These are phyloP conservation scores for Colletotrichum sp. DNA, from an alignment of 2,329 filamentous ascomycete genomes.

Conservation along the genomic window DNA sequence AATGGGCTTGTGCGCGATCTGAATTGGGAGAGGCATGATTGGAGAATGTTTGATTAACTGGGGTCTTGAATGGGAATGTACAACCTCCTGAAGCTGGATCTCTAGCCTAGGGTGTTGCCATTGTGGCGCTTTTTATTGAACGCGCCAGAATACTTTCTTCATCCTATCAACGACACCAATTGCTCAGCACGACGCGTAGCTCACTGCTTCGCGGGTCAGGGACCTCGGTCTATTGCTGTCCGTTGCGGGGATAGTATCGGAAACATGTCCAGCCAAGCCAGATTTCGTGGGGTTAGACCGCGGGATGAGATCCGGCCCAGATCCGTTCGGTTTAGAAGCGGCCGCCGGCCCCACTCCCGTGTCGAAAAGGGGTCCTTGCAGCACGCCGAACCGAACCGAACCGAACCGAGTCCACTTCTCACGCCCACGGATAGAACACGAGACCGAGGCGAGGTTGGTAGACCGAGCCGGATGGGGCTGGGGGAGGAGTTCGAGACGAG, in stretches of 20 bases:
- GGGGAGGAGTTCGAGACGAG: background rate
- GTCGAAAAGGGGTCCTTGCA: background rate
- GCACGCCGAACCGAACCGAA: constrained; percentile 10
- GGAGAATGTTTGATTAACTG: background rate
- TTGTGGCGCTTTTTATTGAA: background rate
- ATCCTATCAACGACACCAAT: background rate
- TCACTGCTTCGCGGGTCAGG: background rate
- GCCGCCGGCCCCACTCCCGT: background rate
- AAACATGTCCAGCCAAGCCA: background rate
- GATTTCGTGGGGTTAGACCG: background rate
- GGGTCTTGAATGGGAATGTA: background rate
- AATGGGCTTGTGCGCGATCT: constrained; percentile 19
- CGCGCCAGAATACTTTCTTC: background rate
- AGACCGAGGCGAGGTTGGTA: background rate
- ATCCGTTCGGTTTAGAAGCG: background rate
- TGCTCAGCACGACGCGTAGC: background rate
- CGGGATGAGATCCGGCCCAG: background rate
- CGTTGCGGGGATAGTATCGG: background rate
- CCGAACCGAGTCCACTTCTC: background rate
- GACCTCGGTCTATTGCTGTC: background rate
- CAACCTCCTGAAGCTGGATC: background rate
- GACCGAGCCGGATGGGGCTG: background rate
- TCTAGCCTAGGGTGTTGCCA: background rate
- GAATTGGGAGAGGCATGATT: constrained; percentile 17
- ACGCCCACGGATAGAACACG: background rate